These are phyloP conservation scores for Herpetospermum pedunculosum DNA, from an alignment of 306 rosid species.

Conservation along the genomic window DNA sequence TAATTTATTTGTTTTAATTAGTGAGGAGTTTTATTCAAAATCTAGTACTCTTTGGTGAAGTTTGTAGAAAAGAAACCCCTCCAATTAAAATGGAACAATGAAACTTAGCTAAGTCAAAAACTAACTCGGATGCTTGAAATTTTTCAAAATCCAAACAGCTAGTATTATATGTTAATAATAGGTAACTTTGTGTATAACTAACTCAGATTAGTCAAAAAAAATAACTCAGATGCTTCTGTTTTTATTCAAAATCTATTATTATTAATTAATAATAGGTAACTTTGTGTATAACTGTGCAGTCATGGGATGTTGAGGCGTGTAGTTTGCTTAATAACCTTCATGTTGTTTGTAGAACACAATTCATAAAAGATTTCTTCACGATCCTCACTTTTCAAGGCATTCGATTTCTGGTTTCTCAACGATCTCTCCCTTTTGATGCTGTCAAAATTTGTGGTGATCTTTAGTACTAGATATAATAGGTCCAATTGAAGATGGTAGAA, in stretches of 20 bases:
- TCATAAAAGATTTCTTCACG: constrained; percentile 22
- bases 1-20: not conserved
- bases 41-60: not conserved
- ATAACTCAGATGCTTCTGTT: too few relatives aligned
- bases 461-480: constrained; percentile 24
- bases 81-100: too few relatives aligned
- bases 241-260: too few relatives aligned
- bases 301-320: constrained; percentile 14
- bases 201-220: too few relatives aligned
- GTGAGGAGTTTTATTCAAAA: not conserved
- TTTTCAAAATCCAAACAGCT: too few relatives aligned
- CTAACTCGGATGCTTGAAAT: too few relatives aligned
- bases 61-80: not conserved
- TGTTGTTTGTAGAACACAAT: constrained; percentile 15
- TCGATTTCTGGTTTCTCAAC: constrained; percentile 24
- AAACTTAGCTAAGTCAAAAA: too few relatives aligned
- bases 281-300: constrained; percentile 19
- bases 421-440: constrained; percentile 28
- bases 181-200: too few relatives aligned
- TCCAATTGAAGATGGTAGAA: constrained; percentile 23
- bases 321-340: constrained; percentile 10
- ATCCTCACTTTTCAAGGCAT: constrained; percentile 27
- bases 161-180: too few relatives aligned
- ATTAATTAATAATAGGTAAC: too few relatives aligned
- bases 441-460: constrained; percentile 25